Base-by-base conservation (phyloP, 2,329 filamentous ascomycete genomes). In the Ramularia endophylla region DNA sequence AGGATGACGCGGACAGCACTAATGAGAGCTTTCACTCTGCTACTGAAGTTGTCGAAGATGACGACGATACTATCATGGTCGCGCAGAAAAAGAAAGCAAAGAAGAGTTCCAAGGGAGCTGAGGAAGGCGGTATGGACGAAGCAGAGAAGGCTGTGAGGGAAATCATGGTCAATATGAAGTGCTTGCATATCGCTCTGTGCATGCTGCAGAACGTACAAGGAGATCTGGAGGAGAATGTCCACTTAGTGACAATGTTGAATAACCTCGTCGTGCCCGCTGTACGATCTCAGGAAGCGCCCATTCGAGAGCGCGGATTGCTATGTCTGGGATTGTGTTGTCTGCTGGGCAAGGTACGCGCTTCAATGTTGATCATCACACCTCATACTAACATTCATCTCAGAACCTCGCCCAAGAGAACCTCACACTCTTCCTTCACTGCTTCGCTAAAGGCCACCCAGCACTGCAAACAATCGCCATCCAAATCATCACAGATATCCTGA, bases 91-190 rank as follows among this genome's bases (percentile, higher is more conserved):
- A 54, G 53, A 69, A 64, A 35, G 33, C 40, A 16, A 52, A 49
- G 38, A 66, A 56, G 48, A 68, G 64, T 48, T 65, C 61, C 1
- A 44, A 63, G 34, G 76, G 69, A 37, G 80, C 83, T 42, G 83
- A 85, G 52, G 74, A 78, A 52, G 50, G 54, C 29, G 48, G 46
- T 16, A 75, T 80, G 55, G 74, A 69, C 36, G 74, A 78, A 38
- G 75, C 79, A 51, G 72, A 73, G 34, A 94, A 89, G 67, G 87
- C 85, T 1, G 80, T 95, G 52, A 82, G 80, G 51, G 88, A 95
- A 66, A 92, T 95, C 59, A 81, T 95, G 71, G 85, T 97, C 63
- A 97, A 97, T 70, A 89, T 95, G 79, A 97, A 97, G 68, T 97
- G 92, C 64, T 74, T 98, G 47, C 86, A 95, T 60, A 95, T 98